These are phyloP conservation scores for Iris pallida DNA, from an alignment of 116 monocot species.

Conservation along the genomic window DNA sequence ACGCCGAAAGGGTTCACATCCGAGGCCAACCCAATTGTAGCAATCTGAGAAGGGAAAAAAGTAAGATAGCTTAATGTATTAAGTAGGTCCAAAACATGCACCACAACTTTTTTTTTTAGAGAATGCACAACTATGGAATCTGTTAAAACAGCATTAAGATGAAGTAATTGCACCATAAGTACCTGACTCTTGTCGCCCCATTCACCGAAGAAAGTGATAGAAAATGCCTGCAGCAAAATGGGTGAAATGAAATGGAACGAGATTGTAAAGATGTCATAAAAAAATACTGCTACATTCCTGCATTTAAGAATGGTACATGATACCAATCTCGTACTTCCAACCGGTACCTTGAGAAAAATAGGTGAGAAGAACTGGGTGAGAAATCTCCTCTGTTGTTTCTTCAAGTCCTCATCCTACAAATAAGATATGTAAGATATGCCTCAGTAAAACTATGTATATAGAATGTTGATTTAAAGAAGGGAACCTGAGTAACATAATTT, in stretches of 20 bases:
- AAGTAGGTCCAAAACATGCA: not conserved
- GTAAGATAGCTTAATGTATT: not conserved
- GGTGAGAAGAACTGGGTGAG: constrained; percentile 79
- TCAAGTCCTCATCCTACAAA: constrained; percentile 53
- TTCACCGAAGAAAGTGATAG: constrained; percentile 96
- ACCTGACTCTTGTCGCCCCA: constrained; percentile 99
- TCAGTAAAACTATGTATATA: not conserved
- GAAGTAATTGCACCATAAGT: constrained; percentile 9
- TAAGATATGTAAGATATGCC: not conserved
- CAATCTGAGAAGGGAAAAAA: constrained; percentile 50
- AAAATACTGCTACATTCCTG: not conserved
- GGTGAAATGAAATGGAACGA: not conserved
- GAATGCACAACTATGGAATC: not conserved
- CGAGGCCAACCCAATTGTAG: constrained; percentile 90
- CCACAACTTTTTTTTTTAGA: not conserved
- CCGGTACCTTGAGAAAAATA: constrained; percentile 70
- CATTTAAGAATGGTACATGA: not conserved
- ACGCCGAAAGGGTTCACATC: constrained; percentile 86
- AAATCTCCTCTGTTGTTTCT: constrained; percentile 73
- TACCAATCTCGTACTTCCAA: not conserved
- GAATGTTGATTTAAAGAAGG: not conserved
- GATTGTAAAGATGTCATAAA: not conserved
- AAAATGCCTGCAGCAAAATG: constrained; percentile 64
- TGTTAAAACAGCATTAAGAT: not conserved
- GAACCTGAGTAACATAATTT: too few relatives aligned